These are phyloP conservation scores for Penicillium griseofulvum DNA, from an alignment of 2,329 filamentous ascomycete species.

Conservation along the genomic window DNA sequence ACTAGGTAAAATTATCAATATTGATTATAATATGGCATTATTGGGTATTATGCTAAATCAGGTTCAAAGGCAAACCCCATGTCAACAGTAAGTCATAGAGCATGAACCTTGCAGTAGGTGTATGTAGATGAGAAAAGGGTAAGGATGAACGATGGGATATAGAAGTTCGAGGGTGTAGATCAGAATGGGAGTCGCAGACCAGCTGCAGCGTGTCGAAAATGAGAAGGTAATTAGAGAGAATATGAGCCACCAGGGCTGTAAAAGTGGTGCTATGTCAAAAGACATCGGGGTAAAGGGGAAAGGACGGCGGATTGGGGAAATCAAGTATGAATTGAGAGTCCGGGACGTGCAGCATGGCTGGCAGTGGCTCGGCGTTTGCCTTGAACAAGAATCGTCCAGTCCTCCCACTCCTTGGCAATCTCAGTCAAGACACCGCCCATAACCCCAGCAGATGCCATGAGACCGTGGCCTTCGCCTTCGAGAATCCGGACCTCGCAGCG, in stretches of 20 bases:
- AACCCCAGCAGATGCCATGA: constrained; percentile 91
- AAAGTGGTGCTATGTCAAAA: background rate
- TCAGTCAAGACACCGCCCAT: constrained; percentile 96
- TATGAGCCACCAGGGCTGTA: constrained; percentile 8
- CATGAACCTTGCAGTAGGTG: constrained; percentile 22
- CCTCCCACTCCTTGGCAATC: constrained; percentile 90
- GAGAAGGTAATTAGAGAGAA: constrained; percentile 4
- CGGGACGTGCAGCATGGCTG: constrained; percentile 17
- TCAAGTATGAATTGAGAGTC: constrained; percentile 20
- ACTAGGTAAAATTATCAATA: background rate
- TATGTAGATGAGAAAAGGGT: constrained; percentile 6
- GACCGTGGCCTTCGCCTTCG: constrained; percentile 85
- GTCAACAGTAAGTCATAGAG: constrained; percentile 22
- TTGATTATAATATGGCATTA: constrained; percentile 11
- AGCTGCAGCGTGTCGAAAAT: constrained; percentile 4
- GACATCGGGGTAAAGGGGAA: background rate
- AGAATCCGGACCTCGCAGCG: constrained; percentile 87
- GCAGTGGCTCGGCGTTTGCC: constrained; percentile 40
- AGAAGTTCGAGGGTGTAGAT: background rate
- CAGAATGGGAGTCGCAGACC: constrained; percentile 2
- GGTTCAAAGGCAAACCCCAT: constrained; percentile 15
- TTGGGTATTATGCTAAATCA: constrained; percentile 30
- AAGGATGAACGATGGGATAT: constrained; percentile 1
- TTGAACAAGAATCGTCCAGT: constrained; percentile 66
- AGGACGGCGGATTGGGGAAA: background rate